Percentiles rank a stretch among this genome's conserved stretches.
These are phyloP conservation scores for Vickermania ingenoplastis DNA, from an alignment of 208 protist species.

Conservation along the genomic window DNA sequence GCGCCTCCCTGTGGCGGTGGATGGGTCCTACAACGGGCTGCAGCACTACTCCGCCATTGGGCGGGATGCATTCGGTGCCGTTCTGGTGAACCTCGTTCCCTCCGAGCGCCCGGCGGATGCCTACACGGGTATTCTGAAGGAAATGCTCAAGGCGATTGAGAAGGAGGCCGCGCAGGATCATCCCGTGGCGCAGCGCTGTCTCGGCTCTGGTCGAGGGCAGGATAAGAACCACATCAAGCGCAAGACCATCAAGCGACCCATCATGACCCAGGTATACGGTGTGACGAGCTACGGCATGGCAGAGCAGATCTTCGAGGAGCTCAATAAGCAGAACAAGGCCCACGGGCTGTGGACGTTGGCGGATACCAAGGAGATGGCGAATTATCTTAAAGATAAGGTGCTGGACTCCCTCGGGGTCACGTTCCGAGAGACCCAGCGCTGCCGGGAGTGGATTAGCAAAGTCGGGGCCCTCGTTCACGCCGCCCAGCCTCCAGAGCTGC, in stretches of 20 bases:
- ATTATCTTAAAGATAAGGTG: conserved; percentile 84
- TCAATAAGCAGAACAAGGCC: conserved; percentile 87
- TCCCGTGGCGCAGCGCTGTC: conserved; percentile 73
- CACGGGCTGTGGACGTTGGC: conserved; percentile 85
- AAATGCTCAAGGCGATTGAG: conserved; percentile 85
- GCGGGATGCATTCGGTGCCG: conserved; percentile 92
- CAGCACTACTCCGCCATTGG: conserved; percentile 99
- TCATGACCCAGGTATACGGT: conserved; percentile 98
- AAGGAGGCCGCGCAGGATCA: conserved; percentile 75
- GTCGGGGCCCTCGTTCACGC: conserved; percentile 64
- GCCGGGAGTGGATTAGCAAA: conserved; percentile 76
- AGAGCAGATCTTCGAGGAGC: conserved; percentile 91
- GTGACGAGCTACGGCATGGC: conserved; percentile 96
- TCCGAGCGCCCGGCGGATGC: conserved; percentile 92
- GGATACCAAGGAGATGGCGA: conserved; percentile 86
- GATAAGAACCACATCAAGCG: conserved; percentile 90
- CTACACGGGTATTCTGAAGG: conserved; percentile 93
- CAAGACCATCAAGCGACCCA: conserved; percentile 98
- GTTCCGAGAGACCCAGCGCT: conserved; percentile 85
- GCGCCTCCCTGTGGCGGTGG: conserved; percentile 94
- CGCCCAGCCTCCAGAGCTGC: conserved; percentile 70
- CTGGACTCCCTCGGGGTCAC: conserved; percentile 83
- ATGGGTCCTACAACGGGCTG: conserved; percentile 97
- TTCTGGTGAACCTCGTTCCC: conserved; percentile 94
- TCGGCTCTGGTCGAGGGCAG: conserved; percentile 71